These are phyloP conservation scores for Capsella bursapastoris DNA, from an alignment of 345 rosid genomes.

Conservation along the genomic window DNA sequence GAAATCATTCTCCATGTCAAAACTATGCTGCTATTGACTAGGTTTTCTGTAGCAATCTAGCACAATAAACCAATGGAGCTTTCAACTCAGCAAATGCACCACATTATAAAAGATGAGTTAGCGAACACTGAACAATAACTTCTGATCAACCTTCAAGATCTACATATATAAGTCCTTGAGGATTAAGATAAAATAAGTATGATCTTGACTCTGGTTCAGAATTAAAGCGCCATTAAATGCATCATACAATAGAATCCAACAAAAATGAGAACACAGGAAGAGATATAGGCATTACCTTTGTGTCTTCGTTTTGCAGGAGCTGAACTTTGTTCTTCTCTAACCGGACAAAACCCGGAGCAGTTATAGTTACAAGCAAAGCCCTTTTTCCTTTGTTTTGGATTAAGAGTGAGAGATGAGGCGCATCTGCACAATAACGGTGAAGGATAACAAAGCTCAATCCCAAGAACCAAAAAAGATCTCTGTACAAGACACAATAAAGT, in stretches of 20 bases:
- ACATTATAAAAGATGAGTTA: background rate
- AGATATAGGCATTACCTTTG: conserved; percentile 49
- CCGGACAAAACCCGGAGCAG: conserved; percentile 59
- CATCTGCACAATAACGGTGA: conserved; percentile 53
- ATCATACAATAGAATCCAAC: background rate
- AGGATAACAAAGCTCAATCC: conserved; percentile 3
- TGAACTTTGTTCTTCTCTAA: conserved; percentile 56
- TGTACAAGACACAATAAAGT: background rate
- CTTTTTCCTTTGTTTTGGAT: conserved; percentile 69
- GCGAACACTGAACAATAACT: background rate
- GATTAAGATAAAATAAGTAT: background rate
- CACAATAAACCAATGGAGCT: no score
- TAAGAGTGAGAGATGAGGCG: conserved; percentile 69
- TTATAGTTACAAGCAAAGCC: conserved; percentile 52
- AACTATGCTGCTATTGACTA: background rate
- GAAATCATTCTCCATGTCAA: no score
- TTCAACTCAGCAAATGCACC: background rate
- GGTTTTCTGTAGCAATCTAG: background rate
- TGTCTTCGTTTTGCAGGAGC: conserved; percentile 55
- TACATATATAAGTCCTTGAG: background rate
- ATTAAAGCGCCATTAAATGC: background rate
- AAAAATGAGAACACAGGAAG: background rate
- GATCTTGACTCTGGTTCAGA: background rate
- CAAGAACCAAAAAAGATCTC: background rate
- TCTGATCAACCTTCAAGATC: background rate